A percentile compares a stretch with the other conserved stretches of the same genome.
phyloP scores from a whole-genome alignment of 495 filamentous ascomycete genomes.

The Penicillium lividum region DNA sequence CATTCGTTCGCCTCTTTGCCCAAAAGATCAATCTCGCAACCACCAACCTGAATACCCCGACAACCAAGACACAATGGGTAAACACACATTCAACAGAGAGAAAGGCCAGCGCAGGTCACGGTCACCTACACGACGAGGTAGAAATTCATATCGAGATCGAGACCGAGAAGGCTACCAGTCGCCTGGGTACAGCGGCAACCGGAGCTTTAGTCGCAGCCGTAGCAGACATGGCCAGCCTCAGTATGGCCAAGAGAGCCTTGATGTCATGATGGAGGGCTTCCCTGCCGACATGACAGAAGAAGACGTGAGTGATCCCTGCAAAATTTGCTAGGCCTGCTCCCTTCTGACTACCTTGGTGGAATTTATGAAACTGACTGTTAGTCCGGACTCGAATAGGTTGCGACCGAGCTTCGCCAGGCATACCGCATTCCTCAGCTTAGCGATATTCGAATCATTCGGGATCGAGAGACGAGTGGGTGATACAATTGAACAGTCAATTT shows the following conservation, averaged over 20 bases:
- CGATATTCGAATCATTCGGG: conserved; percentile 65
- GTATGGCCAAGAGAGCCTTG: conserved; percentile 55
- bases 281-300: conserved; percentile 61
- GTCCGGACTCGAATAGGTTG: conserved; percentile 49
- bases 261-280: conserved; percentile 64
- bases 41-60: conserved; percentile 38
- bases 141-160: conserved; percentile 53
- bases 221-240: conserved; percentile 47
- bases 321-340: background rate
- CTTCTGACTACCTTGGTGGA: background rate
- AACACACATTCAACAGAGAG: conserved; percentile 38
- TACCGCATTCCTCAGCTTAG: conserved; percentile 61
- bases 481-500: background rate
- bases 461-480: conserved; percentile 62
- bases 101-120: conserved; percentile 40
- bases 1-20: conserved; percentile 6
- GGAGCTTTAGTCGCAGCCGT: conserved; percentile 37
- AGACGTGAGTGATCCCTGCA: conserved; percentile 44
- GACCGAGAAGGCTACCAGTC: conserved; percentile 59
- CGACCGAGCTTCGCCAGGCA: conserved; percentile 58
- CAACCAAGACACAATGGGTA: conserved; percentile 30
- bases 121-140: conserved; percentile 41
- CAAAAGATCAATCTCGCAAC: conserved; percentile 42
- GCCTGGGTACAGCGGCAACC: conserved; percentile 39
- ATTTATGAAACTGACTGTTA: background rate